These are phyloP conservation scores for Schizochytrium sp. DNA, from an alignment of 108 stramenopile species.

Conservation along the genomic window DNA sequence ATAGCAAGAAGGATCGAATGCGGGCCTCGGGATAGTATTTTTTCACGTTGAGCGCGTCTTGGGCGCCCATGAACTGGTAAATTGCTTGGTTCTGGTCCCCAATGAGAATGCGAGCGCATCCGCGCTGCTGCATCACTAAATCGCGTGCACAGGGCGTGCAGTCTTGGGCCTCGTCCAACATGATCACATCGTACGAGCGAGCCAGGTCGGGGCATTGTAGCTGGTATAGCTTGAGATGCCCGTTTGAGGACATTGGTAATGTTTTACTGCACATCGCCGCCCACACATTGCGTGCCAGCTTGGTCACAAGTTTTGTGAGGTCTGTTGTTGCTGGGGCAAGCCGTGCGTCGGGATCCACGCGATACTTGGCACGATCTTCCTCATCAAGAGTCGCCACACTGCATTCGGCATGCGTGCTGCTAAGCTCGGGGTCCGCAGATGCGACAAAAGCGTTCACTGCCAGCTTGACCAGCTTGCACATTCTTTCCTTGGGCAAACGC, in stretches of 20 bases:
- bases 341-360: not conserved
- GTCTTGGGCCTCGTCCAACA: constrained; percentile 12
- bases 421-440: not conserved
- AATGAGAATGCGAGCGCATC: not conserved
- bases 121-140: not conserved
- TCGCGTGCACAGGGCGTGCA: not conserved
- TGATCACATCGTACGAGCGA: not conserved
- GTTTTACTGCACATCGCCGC: not conserved
- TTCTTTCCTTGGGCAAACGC: not conserved
- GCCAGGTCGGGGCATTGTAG: not conserved
- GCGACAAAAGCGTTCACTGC: not conserved
- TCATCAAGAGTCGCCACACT: not conserved
- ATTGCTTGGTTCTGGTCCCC: not conserved
- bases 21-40: not conserved
- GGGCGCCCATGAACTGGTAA: constrained; percentile 1
- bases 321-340: not conserved
- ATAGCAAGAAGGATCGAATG: not conserved
- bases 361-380: not conserved
- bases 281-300: not conserved
- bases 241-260: not conserved
- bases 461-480: not conserved
- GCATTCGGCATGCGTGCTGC: not conserved
- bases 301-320: not conserved
- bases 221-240: not conserved
- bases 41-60: not conserved